A percentile compares a stretch with the other conserved stretches of the same genome.
These are phyloP conservation scores for Backusella australiensis DNA, from an alignment of 192 early-diverging fungal genomes.

Conservation along the genomic window DNA sequence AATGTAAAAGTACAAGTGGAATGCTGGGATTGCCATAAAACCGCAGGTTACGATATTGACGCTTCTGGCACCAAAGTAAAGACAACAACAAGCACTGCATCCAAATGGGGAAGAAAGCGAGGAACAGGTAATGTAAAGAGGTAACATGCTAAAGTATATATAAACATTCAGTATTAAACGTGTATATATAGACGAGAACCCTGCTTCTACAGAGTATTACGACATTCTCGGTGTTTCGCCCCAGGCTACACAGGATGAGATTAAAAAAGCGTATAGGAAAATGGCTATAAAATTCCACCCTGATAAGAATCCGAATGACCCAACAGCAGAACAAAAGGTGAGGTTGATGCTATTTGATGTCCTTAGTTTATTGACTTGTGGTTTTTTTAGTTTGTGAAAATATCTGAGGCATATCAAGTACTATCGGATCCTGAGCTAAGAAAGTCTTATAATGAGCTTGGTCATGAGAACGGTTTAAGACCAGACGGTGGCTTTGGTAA, in stretches of 20 bases:
- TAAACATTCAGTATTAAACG: too few species aligned
- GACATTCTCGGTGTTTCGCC: conserved; percentile 77
- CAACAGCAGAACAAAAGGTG: conserved; percentile 32
- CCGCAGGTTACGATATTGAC: conserved; percentile 41
- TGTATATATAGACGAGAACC: conserved; percentile 57
- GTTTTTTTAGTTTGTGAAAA: conserved; percentile 75
- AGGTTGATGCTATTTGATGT: too few species aligned
- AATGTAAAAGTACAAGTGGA: conserved; percentile 42
- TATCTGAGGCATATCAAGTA: conserved; percentile 97
- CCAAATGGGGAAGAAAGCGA: conserved; percentile 22
- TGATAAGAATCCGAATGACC: conserved; percentile 66
- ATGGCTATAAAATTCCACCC: conserved; percentile 88
- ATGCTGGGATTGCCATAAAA: conserved; percentile 54
- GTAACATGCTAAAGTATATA: too few species aligned
- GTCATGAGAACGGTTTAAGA: conserved; percentile 57
- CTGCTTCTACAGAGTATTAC: conserved; percentile 86
- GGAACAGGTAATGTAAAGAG: conserved; percentile 24
- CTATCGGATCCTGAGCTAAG: conserved; percentile 89
- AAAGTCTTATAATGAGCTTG: conserved; percentile 86
- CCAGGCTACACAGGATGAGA: conserved; percentile 74
- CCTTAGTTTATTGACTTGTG: not conserved
- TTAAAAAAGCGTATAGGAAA: conserved; percentile 93
- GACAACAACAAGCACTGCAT: not conserved
- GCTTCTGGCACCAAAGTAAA: conserved; percentile 34
- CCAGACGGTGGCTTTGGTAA: conserved; percentile 69